Conservation (phyloP, 1,284 basidiomycete genomes). For the Psilocybe mexicana region DNA sequence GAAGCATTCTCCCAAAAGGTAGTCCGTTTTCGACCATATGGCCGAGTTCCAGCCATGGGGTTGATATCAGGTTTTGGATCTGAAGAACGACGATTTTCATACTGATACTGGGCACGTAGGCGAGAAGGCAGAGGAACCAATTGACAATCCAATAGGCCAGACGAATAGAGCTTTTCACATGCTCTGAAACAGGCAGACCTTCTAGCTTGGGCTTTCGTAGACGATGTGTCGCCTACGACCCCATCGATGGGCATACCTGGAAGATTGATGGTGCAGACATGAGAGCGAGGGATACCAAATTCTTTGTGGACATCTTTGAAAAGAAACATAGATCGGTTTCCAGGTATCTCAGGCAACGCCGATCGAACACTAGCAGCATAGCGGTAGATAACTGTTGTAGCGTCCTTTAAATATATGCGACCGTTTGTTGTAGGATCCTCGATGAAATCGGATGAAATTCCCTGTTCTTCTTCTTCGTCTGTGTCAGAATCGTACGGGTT, state of each 20-base stretch:
- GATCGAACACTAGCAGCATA: slow-evolving; percentile 35
- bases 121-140: slow-evolving; percentile 44
- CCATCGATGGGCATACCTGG: slow-evolving; percentile 42
- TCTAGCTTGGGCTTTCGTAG: slow-evolving; percentile 53
- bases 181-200: slow-evolving; percentile 56
- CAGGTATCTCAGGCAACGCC: slow-evolving; percentile 15
- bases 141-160: slow-evolving; percentile 51
- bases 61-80: slow-evolving; percentile 28
- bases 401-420: slow-evolving; percentile 54
- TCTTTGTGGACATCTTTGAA: slow-evolving; percentile 34
- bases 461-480: slow-evolving; percentile 40
- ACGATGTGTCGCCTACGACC: slow-evolving; percentile 45
- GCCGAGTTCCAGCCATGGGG: slow-evolving; percentile 40
- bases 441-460: slow-evolving; percentile 32
- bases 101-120: slow-evolving; percentile 21
- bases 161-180: slow-evolving; percentile 51
- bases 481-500: slow-evolving; percentile 48
- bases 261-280: slow-evolving; percentile 52
- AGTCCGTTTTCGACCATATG: slow-evolving; percentile 57
- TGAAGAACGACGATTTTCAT: slow-evolving; percentile 14
- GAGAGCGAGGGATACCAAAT: slow-evolving; percentile 25
- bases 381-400: slow-evolving; percentile 54
- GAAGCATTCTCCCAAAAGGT: slow-evolving; percentile 60
- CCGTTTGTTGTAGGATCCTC: slow-evolving; percentile 60
- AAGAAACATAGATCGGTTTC: slow-evolving; percentile 42